These are phyloP conservation scores for Elaeis oleifera DNA, from an alignment of 202 grass and related monocot genomes.

Conservation along the genomic window DNA sequence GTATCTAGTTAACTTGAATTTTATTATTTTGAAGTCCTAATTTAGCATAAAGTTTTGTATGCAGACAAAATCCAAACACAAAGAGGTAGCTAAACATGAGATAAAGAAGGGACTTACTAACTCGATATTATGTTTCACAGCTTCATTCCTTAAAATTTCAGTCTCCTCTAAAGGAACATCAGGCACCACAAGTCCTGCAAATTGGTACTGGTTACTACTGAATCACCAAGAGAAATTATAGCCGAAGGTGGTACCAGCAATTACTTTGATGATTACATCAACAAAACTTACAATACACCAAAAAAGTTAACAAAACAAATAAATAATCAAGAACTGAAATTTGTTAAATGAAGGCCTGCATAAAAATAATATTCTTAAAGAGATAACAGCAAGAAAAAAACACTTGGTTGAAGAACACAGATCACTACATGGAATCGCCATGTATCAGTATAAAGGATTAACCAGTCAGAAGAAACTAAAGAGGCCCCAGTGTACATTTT, in stretches of 20 bases:
- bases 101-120: conserved; percentile 42
- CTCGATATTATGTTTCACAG: conserved; percentile 83
- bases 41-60: background rate
- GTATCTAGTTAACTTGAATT: no score
- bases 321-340: no score
- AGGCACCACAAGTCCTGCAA: conserved; percentile 88
- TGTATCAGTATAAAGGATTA: no score
- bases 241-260: background rate
- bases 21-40: no score
- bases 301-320: background rate
- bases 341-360: no score
- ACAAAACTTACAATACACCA: background rate
- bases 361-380: no score
- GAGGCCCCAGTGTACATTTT: no score
- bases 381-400: no score
- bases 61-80: background rate
- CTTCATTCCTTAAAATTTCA: conserved; percentile 64
- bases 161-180: conserved; percentile 99
- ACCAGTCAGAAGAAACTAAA: no score
- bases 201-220: conserved; percentile 10
- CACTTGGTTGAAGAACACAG: no score
- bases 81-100: background rate
- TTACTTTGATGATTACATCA: background rate
- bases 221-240: conserved; percentile 4
- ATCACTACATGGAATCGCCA: no score